Conservation (phyloP, 192 early-diverging fungal species). For the Allomyces macrogynus region DNA sequence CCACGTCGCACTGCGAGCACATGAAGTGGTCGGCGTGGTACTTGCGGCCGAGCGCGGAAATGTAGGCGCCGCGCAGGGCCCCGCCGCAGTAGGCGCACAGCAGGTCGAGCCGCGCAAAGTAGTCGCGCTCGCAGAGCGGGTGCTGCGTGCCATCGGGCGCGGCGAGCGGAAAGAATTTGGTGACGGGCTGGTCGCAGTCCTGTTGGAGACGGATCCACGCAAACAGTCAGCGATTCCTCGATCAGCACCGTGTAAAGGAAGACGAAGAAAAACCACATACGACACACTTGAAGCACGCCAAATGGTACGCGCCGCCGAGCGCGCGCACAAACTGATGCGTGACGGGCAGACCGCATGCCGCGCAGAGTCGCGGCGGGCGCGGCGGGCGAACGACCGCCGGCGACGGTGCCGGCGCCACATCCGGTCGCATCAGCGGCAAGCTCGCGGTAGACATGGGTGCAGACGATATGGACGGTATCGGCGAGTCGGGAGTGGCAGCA, state of each 20-base stretch:
- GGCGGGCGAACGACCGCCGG: no score
- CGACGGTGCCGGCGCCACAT: no score
- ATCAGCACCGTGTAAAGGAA: no score
- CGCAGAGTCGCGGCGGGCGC: slow-evolving; percentile 16
- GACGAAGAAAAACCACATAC: slow-evolving; percentile 24
- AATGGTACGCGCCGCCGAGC: slow-evolving; percentile 59
- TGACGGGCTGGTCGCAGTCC: slow-evolving; percentile 60
- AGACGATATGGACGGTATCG: no score
- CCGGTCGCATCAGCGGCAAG: no score
- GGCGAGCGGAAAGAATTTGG: slow-evolving; percentile 62
- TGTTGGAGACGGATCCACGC: slow-evolving; percentile 4
- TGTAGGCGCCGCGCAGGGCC: slow-evolving; percentile 75
- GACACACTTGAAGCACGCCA: slow-evolving; percentile 86
- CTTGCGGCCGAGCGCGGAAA: slow-evolving; percentile 54
- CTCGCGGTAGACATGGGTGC: no score
- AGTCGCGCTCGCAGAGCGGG: slow-evolving; percentile 72
- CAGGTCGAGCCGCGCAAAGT: slow-evolving; percentile 62
- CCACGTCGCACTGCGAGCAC: slow-evolving; percentile 70
- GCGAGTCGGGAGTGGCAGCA: no score
- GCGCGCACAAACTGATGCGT: slow-evolving; percentile 79
- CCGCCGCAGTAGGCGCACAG: slow-evolving; percentile 70
- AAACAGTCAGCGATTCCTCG: no score
- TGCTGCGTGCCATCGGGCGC: slow-evolving; percentile 25
- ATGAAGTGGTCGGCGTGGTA: slow-evolving; percentile 97
- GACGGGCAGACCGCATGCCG: slow-evolving; percentile 46